Evolutionary conservation across 2,329 filamentous ascomycete genomes (phyloP), one percentile per base, ranked within the genome.

Genomic region (Parastagonospora avenae): DNA sequence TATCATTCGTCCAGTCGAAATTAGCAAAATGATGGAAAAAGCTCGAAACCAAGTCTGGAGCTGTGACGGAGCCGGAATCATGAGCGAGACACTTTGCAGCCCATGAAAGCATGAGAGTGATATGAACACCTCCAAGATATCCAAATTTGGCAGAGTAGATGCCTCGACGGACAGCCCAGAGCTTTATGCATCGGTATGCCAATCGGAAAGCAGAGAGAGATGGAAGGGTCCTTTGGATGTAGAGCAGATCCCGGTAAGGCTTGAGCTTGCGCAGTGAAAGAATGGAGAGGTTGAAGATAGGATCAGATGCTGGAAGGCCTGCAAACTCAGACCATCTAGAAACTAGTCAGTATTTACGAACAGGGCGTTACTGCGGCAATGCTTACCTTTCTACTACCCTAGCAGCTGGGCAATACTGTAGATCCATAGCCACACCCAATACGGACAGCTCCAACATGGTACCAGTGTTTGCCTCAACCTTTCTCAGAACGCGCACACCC

Each of bases 61-160:
- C 75, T 0, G 80, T 79, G 0, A 79, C 62, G 0, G 63, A 45
- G 14, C 68, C 67, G 8, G 60, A 62, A 9, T 60, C 54, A 11
- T 63, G 48, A 8, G 51, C 54, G 8, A 71, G 55, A 4, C 71
- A 68, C 66, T 89, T 89, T 68, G 80, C 81, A 0, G 89, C 72
- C 12, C 82, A 80, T 0, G 82, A 79, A 8, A 90, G 74, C 63
- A 90, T 76, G 16, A 88, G 71, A 0, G 83, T 80, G 45, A 90
- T 82, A 57, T 89, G 85, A 15, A 88, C 82, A 3, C 85, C 86
- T 5, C 84, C 81, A 0, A 90, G 75, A 52, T 84, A 86, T 0
- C 87, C 87, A 59, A 88, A 88, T 41, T 80, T 83, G 1, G 85
- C 80, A 0, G 84, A 80, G 66, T 89, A 89, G 12, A 90, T 76